phyloP scores from a whole-genome alignment of 805 yeast genomes.

The Starmerella floris region DNA sequence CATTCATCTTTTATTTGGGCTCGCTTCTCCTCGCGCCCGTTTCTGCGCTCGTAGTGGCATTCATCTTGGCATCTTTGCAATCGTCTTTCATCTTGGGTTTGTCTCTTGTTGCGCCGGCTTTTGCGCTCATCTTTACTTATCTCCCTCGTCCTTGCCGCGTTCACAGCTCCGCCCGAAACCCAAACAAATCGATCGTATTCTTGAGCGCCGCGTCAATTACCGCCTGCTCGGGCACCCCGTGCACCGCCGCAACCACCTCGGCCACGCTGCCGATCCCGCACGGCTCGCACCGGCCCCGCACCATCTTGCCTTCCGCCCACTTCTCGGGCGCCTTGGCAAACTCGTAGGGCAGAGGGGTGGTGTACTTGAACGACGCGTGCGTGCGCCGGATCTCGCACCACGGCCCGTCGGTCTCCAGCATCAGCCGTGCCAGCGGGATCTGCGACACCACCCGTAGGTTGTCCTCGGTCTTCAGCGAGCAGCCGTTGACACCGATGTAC shows the following conservation, averaged over 20 bases:
- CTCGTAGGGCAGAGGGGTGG: constrained; percentile 40
- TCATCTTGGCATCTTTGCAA: not conserved
- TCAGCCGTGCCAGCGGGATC: constrained; percentile 57
- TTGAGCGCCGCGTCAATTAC: constrained; percentile 40
- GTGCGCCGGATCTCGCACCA: constrained; percentile 92
- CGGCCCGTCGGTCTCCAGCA: constrained; percentile 94
- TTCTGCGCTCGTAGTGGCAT: no score
- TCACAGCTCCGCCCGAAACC: constrained; percentile 4
- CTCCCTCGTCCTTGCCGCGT: not conserved
- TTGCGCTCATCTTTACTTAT: not conserved
- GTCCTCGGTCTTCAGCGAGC: constrained; percentile 70
- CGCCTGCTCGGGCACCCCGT: constrained; percentile 31
- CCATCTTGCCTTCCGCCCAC: constrained; percentile 34
- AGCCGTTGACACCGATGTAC: constrained; percentile 79
- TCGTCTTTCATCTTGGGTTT: not conserved
- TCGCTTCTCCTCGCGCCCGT: no score
- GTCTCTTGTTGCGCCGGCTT: not conserved
- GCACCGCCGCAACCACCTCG: constrained; percentile 44
- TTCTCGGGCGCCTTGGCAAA: constrained; percentile 51
- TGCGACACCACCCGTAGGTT: constrained; percentile 50
- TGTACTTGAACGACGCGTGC: constrained; percentile 55
- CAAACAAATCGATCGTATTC: constrained; percentile 39
- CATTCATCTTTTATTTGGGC: no score
- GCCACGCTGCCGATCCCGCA: constrained; percentile 74
- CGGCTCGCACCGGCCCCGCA: constrained; percentile 87